phyloP scores from a whole-genome alignment of 805 yeast species.

The Metschnikowia cerradonensis region DNA sequence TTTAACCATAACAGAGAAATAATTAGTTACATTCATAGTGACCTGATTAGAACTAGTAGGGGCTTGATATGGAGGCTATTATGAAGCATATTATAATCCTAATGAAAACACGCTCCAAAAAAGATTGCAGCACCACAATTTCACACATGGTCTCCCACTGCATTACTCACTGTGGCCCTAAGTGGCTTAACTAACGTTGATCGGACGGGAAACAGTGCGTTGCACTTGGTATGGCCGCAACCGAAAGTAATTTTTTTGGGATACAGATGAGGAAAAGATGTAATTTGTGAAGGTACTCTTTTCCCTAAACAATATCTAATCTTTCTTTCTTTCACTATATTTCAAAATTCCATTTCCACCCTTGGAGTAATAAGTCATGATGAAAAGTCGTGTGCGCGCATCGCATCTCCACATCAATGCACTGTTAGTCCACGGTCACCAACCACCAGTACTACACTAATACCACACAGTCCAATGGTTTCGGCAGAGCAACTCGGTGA shows the following conservation, averaged over 20 bases:
- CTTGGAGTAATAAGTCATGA: background rate
- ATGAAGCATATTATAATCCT: too few species aligned
- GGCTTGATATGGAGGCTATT: too few species aligned
- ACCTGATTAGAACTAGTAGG: too few species aligned
- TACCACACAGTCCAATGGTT: background rate
- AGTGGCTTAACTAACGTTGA: background rate
- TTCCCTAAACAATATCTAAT: too few species aligned
- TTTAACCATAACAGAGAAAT: too few species aligned
- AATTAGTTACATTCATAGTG: too few species aligned
- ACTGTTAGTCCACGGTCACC: background rate
- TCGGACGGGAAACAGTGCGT: too few species aligned
- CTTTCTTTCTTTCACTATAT: too few species aligned
- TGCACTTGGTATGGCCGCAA: slow-evolving; percentile 1
- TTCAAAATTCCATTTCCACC: background rate
- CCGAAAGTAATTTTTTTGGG: background rate
- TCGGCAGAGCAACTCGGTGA: slow-evolving; percentile 21
- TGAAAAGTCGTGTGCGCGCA: background rate
- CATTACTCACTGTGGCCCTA: background rate
- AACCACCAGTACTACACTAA: background rate
- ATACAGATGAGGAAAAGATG: too few species aligned
- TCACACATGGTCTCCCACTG: background rate
- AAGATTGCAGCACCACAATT: background rate
- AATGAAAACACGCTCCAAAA: background rate
- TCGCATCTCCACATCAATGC: background rate
- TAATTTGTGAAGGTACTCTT: too few species aligned